A percentile compares a stretch with the other conserved stretches of the same genome.
Conservation (phyloP, 2,329 filamentous ascomycete species). For the Colletotrichum tropicicola region DNA sequence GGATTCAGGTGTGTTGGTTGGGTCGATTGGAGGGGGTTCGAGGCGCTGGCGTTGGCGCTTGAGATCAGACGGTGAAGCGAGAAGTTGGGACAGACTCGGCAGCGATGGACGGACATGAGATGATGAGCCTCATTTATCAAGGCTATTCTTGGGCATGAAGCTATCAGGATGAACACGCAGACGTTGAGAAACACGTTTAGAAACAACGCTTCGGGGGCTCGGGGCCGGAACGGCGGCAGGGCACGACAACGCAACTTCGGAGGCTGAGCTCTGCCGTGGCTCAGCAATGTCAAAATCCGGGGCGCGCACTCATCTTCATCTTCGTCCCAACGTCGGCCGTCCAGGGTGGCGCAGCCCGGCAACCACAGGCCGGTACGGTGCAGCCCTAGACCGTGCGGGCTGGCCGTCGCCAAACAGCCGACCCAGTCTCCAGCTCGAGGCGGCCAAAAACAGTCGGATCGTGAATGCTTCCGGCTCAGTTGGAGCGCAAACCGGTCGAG, state of each 20-base stretch:
- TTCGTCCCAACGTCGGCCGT: slow-evolving; percentile 1
- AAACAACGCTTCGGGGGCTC: neutral
- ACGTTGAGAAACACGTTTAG: neutral
- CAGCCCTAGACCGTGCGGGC: neutral
- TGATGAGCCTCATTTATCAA: neutral
- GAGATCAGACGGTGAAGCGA: too few relatives aligned
- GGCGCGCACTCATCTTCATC: neutral
- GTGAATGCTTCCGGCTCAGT: neutral
- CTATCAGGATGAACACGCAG: neutral
- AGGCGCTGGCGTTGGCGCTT: too few relatives aligned
- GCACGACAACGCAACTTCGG: neutral
- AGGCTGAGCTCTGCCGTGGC: neutral
- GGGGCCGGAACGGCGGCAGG: neutral
- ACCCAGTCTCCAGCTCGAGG: too few relatives aligned
- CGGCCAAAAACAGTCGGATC: neutral
- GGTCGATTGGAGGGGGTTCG: too few relatives aligned
- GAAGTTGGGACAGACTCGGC: too few relatives aligned
- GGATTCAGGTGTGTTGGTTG: too few relatives aligned
- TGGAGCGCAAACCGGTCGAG: neutral
- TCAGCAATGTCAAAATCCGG: neutral
- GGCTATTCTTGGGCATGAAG: neutral
- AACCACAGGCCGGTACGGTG: neutral
- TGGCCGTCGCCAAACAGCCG: neutral
- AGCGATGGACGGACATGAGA: neutral
- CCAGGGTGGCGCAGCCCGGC: neutral